Base-by-base conservation (phyloP, 805 yeast genomes). In the Millerozyma miso region DNA sequence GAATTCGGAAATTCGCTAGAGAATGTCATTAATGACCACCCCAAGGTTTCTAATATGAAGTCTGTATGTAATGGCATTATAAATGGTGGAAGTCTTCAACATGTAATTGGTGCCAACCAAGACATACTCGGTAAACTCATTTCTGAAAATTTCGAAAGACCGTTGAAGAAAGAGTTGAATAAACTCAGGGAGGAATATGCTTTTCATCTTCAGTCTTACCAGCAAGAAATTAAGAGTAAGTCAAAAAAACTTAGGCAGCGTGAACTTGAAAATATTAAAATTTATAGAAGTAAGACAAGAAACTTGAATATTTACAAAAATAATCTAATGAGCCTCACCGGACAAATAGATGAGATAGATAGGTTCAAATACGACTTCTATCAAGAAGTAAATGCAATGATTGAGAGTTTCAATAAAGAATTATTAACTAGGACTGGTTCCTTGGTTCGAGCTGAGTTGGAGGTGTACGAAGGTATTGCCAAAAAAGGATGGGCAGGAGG, bases 401-500 rank as follows among this genome's bases (percentile, higher is more conserved):
- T 85, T 5, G 83, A 84, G 51, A 45, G 48, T 17, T 74, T 76
- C 31, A 75, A 85, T n/a, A 66, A 69, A 19, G 64, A 70, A 19
- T 66, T 86, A 3, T 68, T 85, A 37, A 60, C 64, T 15, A 70
- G 73, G 40, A 73, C 87, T 1, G 83, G 88, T 1, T 73, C 84
- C 1, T 69, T 85, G 4, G 81, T 87, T 1, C 67, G 88, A 39
- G 90, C 93, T 2, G 91, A 88, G 57, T 79, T 88, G 14, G 93
- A 87, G 53, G 79, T 88, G 15, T 80, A 79, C 52, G 95, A 86
- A 54, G 83, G 85, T 19, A 79, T 88, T 17, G 95, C 95, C 0
- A 72, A 80, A 43, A 88, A 88, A 56, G 93, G 95, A 3, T 83
- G 89, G 87, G 75, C 84, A 3, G 96, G 95, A 12, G 93, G 91